Evolutionary conservation across 192 early-diverging fungal genomes (phyloP).

Genomic region (Backusella luteola): DNA sequence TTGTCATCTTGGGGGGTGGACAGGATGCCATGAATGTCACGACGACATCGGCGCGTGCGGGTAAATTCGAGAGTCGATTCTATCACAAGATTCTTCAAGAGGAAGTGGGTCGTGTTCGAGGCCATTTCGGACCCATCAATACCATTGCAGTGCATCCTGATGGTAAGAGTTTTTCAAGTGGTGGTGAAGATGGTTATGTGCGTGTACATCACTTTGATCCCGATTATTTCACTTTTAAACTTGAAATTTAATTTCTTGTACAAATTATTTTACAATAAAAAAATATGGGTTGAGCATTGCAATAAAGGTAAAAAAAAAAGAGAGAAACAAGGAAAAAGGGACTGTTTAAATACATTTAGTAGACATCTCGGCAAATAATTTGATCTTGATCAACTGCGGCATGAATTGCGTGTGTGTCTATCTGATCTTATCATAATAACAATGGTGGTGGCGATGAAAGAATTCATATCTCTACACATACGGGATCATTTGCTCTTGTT

Average conservation of each 20-base stretch:
- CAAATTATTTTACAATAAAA: neutral
- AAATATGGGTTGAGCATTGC: neutral
- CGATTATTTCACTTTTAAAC: conserved; percentile 95
- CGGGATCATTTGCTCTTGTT: no score
- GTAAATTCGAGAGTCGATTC: conserved; percentile 97
- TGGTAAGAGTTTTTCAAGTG: conserved; percentile 90
- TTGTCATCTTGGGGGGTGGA: conserved; percentile 92
- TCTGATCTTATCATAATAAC: no score
- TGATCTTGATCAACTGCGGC: neutral
- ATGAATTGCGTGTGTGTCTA: neutral
- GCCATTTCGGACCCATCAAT: conserved; percentile 99
- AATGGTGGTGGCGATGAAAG: no score
- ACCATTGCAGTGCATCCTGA: conserved; percentile 96
- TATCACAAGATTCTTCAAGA: conserved; percentile 97
- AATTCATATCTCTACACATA: no score
- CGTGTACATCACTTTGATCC: conserved; percentile 95
- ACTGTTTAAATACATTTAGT: neutral
- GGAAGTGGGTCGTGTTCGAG: conserved; percentile 95
- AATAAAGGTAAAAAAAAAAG: conserved; percentile 1
- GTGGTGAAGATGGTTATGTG: conserved; percentile 98
- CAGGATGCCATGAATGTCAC: conserved; percentile 99
- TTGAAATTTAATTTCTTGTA: conserved; percentile 43
- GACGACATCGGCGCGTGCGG: conserved; percentile 81
- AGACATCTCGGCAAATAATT: neutral
- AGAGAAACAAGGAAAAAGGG: neutral